phyloP scores from a whole-genome alignment of 306 rosid genomes.

The Glycyrrhiza uralensis region DNA sequence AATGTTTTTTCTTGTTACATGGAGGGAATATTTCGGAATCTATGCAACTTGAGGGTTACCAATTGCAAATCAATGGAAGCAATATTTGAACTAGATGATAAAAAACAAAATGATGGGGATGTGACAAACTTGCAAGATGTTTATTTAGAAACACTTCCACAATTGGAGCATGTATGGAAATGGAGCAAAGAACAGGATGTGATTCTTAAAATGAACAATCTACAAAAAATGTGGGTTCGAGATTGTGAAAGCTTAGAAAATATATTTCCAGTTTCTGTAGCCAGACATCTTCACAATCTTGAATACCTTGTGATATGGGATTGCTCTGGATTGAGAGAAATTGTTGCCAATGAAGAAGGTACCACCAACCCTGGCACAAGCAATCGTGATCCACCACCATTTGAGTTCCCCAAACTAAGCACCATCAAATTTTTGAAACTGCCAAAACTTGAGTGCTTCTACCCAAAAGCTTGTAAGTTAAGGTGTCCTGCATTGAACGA shows the following conservation, averaged over 20 bases:
- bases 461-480: neutral
- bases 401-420: conserved; percentile 6
- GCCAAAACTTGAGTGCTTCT: neutral
- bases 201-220: neutral
- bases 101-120: too few relatives aligned
- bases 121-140: neutral
- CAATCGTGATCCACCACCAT: neutral
- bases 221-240: neutral
- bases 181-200: neutral
- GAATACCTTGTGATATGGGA: neutral
- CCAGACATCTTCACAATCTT: neutral
- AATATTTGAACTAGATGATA: neutral
- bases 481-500: neutral
- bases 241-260: neutral
- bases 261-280: conserved; percentile 18
- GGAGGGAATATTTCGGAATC: neutral
- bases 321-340: neutral
- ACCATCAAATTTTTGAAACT: neutral
- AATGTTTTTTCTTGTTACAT: neutral
- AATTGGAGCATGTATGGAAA: conserved; percentile 16
- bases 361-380: neutral
- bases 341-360: neutral
- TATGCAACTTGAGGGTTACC: conserved; percentile 10
- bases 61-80: neutral
- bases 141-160: conserved; percentile 8